These are phyloP conservation scores for Vitis hybrid DNA, from an alignment of 177 flowering plant species.

Conservation along the genomic window DNA sequence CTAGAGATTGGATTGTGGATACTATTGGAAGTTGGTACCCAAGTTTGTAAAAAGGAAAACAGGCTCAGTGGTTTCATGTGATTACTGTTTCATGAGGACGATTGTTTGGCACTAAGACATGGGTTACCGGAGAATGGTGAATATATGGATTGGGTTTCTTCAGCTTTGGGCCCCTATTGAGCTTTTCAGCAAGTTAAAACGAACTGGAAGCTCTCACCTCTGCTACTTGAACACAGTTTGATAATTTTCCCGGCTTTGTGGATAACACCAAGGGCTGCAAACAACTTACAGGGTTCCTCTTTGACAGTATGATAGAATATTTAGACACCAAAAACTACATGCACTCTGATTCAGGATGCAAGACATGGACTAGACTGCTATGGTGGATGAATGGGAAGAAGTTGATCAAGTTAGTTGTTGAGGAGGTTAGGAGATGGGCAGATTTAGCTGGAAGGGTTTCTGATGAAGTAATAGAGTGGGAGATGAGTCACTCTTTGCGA, in stretches of 20 bases:
- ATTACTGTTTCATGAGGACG: too few relatives aligned
- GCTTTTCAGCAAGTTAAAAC: not conserved
- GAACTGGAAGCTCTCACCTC: constrained; percentile 49
- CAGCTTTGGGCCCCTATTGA: too few relatives aligned
- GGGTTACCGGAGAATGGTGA: too few relatives aligned
- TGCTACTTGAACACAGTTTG: constrained; percentile 26
- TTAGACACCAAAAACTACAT: constrained; percentile 43
- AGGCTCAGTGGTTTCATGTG: too few relatives aligned
- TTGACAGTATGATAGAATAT: constrained; percentile 62
- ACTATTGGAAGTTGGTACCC: too few relatives aligned
- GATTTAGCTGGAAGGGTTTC: constrained; percentile 37
- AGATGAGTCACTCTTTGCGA: constrained; percentile 59
- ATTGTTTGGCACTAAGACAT: too few relatives aligned
- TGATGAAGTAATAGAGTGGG: constrained; percentile 69
- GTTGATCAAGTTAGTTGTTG: constrained; percentile 40
- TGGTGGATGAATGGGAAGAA: constrained; percentile 19
- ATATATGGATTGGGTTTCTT: too few relatives aligned
- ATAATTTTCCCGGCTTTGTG: constrained; percentile 25
- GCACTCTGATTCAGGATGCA: constrained; percentile 32
- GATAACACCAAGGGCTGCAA: constrained; percentile 28
- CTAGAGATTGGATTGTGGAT: too few relatives aligned
- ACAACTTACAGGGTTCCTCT: constrained; percentile 49
- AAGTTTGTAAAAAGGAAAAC: too few relatives aligned
- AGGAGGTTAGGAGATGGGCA: constrained; percentile 54
- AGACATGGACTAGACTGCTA: constrained; percentile 36